These are phyloP conservation scores for Zymoseptoria ardabiliae DNA, from an alignment of 2,329 filamentous ascomycete genomes.

Conservation along the genomic window DNA sequence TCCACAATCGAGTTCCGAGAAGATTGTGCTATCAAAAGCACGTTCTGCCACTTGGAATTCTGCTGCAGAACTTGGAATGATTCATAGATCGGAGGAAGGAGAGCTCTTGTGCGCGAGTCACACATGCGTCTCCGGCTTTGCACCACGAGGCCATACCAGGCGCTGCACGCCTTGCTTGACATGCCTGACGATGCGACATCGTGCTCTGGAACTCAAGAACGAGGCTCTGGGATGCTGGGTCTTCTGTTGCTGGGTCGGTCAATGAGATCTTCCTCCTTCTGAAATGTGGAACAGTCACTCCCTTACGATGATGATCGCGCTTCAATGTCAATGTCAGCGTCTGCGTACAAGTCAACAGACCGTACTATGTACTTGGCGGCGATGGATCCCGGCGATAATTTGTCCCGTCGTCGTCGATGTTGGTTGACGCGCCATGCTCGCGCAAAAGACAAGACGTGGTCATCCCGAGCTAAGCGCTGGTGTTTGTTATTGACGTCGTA, in stretches of 20 bases:
- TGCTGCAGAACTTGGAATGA: not conserved
- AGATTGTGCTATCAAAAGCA: not conserved
- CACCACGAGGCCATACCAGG: not conserved
- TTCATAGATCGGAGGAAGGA: not conserved
- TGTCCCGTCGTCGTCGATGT: no score
- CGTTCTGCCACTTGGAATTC: not conserved
- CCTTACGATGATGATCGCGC: not conserved
- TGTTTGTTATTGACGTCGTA: not conserved
- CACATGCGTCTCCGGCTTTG: not conserved
- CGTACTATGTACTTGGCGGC: not conserved
- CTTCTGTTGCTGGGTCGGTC: not conserved
- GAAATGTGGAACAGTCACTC: not conserved
- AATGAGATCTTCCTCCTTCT: not conserved
- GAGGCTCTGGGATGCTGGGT: not conserved
- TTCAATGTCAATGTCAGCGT: not conserved
- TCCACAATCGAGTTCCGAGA: not conserved
- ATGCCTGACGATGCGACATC: not conserved
- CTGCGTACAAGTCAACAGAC: not conserved
- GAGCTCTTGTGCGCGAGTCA: not conserved
- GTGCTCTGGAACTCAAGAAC: not conserved
- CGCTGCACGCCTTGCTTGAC: not conserved
- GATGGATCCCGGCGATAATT: no score
- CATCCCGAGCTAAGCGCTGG: no score
- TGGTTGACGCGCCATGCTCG: not conserved
- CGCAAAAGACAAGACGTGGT: not conserved